Evolutionary conservation across 768 basidiomycete genomes (phyloP).

Genomic region (Lyophyllum shimeji): DNA sequence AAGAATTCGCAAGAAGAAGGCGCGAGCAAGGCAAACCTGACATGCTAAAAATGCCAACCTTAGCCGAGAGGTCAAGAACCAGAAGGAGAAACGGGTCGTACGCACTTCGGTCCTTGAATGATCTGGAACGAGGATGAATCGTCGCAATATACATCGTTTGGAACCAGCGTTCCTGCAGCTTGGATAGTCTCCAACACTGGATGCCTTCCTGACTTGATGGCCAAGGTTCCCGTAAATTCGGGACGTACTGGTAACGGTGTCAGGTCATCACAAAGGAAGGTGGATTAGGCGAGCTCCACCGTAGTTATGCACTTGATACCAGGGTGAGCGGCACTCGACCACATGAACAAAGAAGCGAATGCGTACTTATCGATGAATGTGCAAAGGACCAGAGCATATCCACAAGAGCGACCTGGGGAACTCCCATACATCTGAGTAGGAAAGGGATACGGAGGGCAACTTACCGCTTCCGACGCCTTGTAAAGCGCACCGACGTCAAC

Average conservation of each 20-base stretch:
- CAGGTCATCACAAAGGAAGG: background rate
- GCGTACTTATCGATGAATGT: slow-evolving; percentile 75
- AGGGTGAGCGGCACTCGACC: background rate
- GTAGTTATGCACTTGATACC: slow-evolving; percentile 44
- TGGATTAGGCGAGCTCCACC: slow-evolving; percentile 23
- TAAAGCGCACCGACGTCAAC: slow-evolving; percentile 78
- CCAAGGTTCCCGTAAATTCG: slow-evolving; percentile 87
- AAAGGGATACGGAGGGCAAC: slow-evolving; percentile 11
- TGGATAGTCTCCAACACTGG: slow-evolving; percentile 81
- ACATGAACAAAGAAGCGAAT: background rate
- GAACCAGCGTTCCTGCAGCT: slow-evolving; percentile 66
- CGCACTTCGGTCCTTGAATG: slow-evolving; percentile 87
- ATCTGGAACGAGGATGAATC: slow-evolving; percentile 87
- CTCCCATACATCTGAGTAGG: background rate
- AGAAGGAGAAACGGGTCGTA: slow-evolving; percentile 6
- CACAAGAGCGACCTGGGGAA: slow-evolving; percentile 70
- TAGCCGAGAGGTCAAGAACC: background rate
- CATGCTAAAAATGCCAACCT: slow-evolving; percentile 33
- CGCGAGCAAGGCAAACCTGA: slow-evolving; percentile 31
- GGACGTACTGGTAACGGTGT: slow-evolving; percentile 63
- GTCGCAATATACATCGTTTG: slow-evolving; percentile 91
- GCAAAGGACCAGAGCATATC: slow-evolving; percentile 93
- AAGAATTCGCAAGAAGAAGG: too few relatives aligned
- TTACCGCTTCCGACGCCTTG: slow-evolving; percentile 86
- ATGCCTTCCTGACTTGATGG: slow-evolving; percentile 87